Percentiles rank a stretch among this genome's conserved stretches.
phyloP scores from a whole-genome alignment of 2,329 filamentous ascomycete species.

The Paraphaeosphaeria minitans region DNA sequence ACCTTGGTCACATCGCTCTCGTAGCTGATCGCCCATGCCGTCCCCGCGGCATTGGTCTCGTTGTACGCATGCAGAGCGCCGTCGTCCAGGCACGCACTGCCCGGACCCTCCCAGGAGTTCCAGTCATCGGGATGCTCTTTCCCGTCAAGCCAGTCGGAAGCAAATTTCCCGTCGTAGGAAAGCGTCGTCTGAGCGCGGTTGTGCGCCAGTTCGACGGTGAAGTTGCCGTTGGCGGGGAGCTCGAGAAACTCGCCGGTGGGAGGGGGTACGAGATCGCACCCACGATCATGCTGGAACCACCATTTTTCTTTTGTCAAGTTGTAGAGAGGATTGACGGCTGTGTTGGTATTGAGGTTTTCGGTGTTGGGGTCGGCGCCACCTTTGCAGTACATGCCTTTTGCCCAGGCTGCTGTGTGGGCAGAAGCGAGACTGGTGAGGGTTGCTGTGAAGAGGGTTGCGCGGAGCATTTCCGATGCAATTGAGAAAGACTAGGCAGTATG shows the following conservation, averaged over 20 bases:
- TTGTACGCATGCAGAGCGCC: conserved; percentile 57
- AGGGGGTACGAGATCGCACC: conserved; percentile 52
- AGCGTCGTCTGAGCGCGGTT: conserved; percentile 57
- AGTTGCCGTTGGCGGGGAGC: conserved; percentile 55
- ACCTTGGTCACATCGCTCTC: conserved; percentile 54
- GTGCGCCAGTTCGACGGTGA: conserved; percentile 57
- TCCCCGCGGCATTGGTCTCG: conserved; percentile 52
- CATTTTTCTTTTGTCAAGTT: conserved; percentile 53
- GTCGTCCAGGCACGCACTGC: conserved; percentile 45
- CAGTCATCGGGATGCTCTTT: conserved; percentile 54
- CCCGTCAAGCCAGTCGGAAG: conserved; percentile 56
- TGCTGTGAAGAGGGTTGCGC: conserved; percentile 15
- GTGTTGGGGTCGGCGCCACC: conserved; percentile 33
- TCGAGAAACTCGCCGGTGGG: conserved; percentile 48
- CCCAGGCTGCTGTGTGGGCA: conserved; percentile 48
- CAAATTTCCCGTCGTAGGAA: conserved; percentile 48
- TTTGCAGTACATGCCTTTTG: conserved; percentile 50
- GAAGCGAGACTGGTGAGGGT: conserved; percentile 21
- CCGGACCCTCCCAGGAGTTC: conserved; percentile 46
- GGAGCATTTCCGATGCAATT: conserved; percentile 17
- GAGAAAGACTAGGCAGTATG: not conserved
- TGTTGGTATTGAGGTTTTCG: conserved; percentile 53
- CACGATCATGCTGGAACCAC: conserved; percentile 59
- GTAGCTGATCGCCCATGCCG: conserved; percentile 59
- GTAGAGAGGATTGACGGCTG: conserved; percentile 54